phyloP scores from a whole-genome alignment of 2,329 filamentous ascomycete species.

The Ophiocordyceps camponoti-floridani region DNA sequence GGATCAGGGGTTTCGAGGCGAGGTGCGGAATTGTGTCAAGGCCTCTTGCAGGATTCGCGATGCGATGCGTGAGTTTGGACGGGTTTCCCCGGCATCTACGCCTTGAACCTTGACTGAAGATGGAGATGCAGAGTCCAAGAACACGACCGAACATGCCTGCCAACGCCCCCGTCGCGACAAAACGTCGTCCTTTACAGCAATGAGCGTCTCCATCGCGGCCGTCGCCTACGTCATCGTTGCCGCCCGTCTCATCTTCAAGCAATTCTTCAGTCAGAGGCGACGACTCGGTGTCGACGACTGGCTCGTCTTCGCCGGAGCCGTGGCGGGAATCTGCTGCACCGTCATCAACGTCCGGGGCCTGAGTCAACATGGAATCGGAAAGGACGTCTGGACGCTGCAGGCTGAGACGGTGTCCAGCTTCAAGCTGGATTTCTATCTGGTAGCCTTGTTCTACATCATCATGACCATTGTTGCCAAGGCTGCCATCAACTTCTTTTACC shows the following conservation, averaged over 20 bases:
- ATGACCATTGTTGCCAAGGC: background rate
- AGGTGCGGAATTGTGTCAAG: background rate
- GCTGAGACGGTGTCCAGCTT: background rate
- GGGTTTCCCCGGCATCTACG: background rate
- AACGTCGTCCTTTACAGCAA: constrained; percentile 1
- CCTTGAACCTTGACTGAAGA: background rate
- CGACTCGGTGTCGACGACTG: constrained; percentile 15
- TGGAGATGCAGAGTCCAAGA: constrained; percentile 1
- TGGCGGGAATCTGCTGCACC: constrained; percentile 7
- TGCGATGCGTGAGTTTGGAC: background rate
- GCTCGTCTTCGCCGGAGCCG: constrained; percentile 8
- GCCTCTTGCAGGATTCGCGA: background rate
- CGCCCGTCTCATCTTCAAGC: constrained; percentile 8
- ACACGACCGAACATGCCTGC: constrained; percentile 2
- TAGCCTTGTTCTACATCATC: background rate
- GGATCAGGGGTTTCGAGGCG: background rate
- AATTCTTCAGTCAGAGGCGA: constrained; percentile 9
- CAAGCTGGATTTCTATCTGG: background rate
- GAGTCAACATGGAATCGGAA: constrained; percentile 11
- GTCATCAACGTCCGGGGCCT: constrained; percentile 9
- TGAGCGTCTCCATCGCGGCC: constrained; percentile 5
- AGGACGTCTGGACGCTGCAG: constrained; percentile 15
- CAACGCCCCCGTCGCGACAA: constrained; percentile 1
- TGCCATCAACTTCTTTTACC: constrained; percentile 1
- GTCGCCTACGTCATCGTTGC: constrained; percentile 6